Percentiles rank a stretch among this genome's conserved stretches.
phyloP scores from a whole-genome alignment of 768 basidiomycete genomes.

The Epithele typhae region DNA sequence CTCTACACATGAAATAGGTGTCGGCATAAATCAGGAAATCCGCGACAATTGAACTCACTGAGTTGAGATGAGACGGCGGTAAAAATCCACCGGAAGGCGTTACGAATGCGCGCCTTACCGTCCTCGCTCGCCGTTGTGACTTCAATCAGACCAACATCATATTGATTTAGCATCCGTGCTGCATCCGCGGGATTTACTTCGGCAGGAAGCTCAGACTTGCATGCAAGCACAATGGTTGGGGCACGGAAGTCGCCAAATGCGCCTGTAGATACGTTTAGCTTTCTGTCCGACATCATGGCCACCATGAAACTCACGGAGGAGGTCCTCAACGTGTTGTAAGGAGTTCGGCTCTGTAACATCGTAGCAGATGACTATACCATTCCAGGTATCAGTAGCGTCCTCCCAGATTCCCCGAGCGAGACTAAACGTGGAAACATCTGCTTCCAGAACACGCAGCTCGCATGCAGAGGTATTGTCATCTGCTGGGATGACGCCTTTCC shows the following conservation, averaged over 20 bases:
- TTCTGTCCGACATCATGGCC: slow-evolving; percentile 1
- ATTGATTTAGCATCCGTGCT: slow-evolving; percentile 44
- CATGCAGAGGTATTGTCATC: slow-evolving; percentile 10
- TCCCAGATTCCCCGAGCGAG: slow-evolving; percentile 14
- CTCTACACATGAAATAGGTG: slow-evolving; percentile 15
- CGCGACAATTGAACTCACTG: too few relatives aligned
- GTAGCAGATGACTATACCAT: slow-evolving; percentile 86
- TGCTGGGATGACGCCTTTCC: slow-evolving; percentile 32
- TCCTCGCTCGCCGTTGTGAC: slow-evolving; percentile 52
- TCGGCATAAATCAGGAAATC: too few relatives aligned
- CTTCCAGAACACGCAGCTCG: slow-evolving; percentile 28
- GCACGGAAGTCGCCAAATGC: slow-evolving; percentile 53
- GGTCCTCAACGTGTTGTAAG: slow-evolving; percentile 58
- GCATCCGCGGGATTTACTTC: slow-evolving; percentile 56
- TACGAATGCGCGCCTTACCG: slow-evolving; percentile 70
- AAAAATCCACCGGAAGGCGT: slow-evolving; percentile 71
- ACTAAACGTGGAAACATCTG: slow-evolving; percentile 29
- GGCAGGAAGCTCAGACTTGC: slow-evolving; percentile 73
- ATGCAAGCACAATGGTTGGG: slow-evolving; percentile 74
- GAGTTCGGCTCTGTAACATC: slow-evolving; percentile 63
- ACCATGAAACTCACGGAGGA: slow-evolving; percentile 57
- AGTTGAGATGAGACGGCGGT: slow-evolving; percentile 19
- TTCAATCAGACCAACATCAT: slow-evolving; percentile 77
- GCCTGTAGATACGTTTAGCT: slow-evolving; percentile 35
- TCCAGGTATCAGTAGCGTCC: slow-evolving; percentile 22